Evolutionary conservation across 2,329 filamentous ascomycete genomes (phyloP), one percentile per base, ranked within the genome.

Genomic region (Drechslerella dactyloides): DNA sequence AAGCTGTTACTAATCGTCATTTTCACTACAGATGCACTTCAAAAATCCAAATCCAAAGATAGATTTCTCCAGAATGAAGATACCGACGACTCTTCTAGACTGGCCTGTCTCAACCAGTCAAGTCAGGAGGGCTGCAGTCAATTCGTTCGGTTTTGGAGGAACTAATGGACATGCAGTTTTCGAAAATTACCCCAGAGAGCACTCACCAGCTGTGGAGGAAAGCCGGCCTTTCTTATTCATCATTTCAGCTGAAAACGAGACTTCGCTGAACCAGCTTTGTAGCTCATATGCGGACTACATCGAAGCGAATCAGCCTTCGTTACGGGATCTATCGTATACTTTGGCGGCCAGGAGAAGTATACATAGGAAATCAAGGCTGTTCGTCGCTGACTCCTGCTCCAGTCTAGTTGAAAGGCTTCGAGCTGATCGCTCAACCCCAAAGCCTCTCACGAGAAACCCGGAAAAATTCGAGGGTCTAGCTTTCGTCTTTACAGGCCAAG

Each of bases 251-350:
- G 56, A 59, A 11, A 59, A 59, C 21, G 56, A 59, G 17, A 33
- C 4, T 10, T 59, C 56, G 7, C 17, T 59, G 23, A 46, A 51
- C 19, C 46, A 30, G 21, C 42, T 59, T 51, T 59, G 56, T 46
- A 33, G 17, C 48, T 62, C 50, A 6, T 62, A 62, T n/a, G 58
- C 58, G 19, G 58, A 62, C 30, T 62, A 62, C 27, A 23, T 62
- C 27, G 58, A 62, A 23, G 52, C 30, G 8, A 19, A 59, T 5
- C 42, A 59, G 23, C 56, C 56, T 23, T 51, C n/a, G 13, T 44
- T 59, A 19, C 44, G 83, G 1, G 81, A 85, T 69, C 79, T 90
- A 1, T 84, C 87, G 0, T 90, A 90, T 78, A 88, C 86, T 0
- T 87, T 86, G 0, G 90, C 87, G 2, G 89, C 89, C 13, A 84